Conservation (phyloP, 2,329 filamentous ascomycete genomes). For the Magnaporthiopsis poae region DNA sequence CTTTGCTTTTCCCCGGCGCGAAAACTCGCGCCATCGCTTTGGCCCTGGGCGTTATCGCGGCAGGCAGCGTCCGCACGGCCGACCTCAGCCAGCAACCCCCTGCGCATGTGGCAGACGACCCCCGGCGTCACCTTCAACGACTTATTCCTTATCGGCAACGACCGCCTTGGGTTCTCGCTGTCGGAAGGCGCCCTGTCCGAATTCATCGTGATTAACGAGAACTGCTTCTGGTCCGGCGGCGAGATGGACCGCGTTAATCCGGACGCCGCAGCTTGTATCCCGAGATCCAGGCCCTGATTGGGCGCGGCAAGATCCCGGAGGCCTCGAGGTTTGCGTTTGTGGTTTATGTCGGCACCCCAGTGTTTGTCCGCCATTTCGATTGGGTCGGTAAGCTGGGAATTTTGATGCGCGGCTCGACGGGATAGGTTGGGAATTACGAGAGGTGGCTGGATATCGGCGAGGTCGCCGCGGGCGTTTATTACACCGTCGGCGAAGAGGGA, state of each 20-base stretch:
- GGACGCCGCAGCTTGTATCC: constrained; percentile 22
- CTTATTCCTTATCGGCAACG: constrained; percentile 35
- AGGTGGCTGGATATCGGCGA: constrained; percentile 25
- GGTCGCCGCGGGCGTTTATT: constrained; percentile 23
- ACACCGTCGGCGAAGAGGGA: constrained; percentile 23
- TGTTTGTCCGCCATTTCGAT: constrained; percentile 29
- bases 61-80: neutral
- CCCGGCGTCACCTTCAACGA: constrained; percentile 15
- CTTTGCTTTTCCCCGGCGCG: neutral
- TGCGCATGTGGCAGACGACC: neutral
- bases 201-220: constrained; percentile 29
- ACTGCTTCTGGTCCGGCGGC: constrained; percentile 30
- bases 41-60: neutral
- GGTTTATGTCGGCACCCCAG: constrained; percentile 26
- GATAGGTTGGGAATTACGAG: constrained; percentile 17
- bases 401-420: neutral
- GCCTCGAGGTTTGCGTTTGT: constrained; percentile 24
- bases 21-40: neutral
- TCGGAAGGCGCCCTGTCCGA: constrained; percentile 28
- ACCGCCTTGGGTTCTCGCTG: constrained; percentile 26
- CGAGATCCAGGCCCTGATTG: constrained; percentile 24
- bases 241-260: constrained; percentile 26
- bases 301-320: constrained; percentile 23
- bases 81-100: constrained; percentile 5
- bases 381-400: neutral